These are phyloP conservation scores for Candida silvicultrix DNA, from an alignment of 805 yeast species.

Conservation along the genomic window DNA sequence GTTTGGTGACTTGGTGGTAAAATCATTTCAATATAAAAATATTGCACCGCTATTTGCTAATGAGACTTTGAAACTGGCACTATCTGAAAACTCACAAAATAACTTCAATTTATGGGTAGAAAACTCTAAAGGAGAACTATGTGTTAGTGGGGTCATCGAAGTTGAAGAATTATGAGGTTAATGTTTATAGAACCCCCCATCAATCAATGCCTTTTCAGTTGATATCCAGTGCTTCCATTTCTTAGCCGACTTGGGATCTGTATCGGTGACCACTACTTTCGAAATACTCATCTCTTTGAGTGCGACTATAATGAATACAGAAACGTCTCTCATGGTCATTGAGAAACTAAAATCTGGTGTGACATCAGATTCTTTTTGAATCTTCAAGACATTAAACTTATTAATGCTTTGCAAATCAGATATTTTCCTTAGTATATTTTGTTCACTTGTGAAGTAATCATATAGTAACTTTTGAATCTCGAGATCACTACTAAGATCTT, in stretches of 20 bases:
- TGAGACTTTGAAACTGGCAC: slow-evolving; percentile 20
- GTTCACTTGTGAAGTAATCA: slow-evolving; percentile 13
- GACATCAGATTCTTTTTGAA: slow-evolving; percentile 7
- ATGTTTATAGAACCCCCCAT: slow-evolving; percentile 19
- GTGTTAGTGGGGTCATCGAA: slow-evolving; percentile 10
- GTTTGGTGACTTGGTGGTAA: slow-evolving; percentile 14
- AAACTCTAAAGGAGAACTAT: slow-evolving; percentile 5
- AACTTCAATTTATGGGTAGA: slow-evolving; percentile 17
- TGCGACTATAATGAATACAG: slow-evolving; percentile 28
- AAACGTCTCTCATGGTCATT: slow-evolving; percentile 33
- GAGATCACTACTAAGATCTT: not conserved
- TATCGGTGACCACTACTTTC: slow-evolving; percentile 34
- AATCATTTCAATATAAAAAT: slow-evolving; percentile 35
- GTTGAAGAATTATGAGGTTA: slow-evolving; percentile 4
- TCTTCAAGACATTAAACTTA: not conserved
- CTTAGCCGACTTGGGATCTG: slow-evolving; percentile 43
- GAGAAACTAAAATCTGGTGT: slow-evolving; percentile 19
- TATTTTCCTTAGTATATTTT: slow-evolving; percentile 20
- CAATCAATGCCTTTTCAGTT: slow-evolving; percentile 28
- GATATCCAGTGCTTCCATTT: slow-evolving; percentile 44
- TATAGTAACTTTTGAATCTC: slow-evolving; percentile 3
- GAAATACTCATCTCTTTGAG: not conserved
- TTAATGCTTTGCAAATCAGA: slow-evolving; percentile 17
- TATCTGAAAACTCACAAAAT: slow-evolving; percentile 2
- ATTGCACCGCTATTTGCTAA: slow-evolving; percentile 35